phyloP scores from a whole-genome alignment of 495 filamentous ascomycete species.

The Annulohypoxylon nitens region DNA sequence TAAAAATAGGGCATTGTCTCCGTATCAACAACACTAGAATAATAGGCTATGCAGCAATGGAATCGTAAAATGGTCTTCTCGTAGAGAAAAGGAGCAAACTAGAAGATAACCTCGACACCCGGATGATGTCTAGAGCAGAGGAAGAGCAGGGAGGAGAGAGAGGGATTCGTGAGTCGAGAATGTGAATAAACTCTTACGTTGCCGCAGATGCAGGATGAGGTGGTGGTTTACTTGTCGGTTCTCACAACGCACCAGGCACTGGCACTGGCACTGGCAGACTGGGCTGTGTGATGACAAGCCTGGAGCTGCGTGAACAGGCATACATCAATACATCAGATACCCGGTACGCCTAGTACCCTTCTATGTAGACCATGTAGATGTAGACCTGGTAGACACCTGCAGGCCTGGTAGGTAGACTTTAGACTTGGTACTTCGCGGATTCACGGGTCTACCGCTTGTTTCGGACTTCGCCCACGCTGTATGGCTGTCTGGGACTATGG shows the following conservation, averaged over 20 bases:
- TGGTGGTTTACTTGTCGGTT: conserved; percentile 38
- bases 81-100: conserved; percentile 9
- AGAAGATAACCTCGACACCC: not conserved
- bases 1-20: conserved; percentile 20
- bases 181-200: conserved; percentile 41
- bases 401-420: too few relatives aligned
- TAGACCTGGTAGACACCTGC: too few relatives aligned
- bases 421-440: conserved; percentile 29
- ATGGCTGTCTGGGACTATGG: conserved; percentile 3
- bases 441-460: conserved; percentile 44
- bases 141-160: conserved; percentile 16
- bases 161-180: not conserved
- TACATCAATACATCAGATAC: not conserved
- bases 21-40: conserved; percentile 8
- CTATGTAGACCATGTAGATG: too few relatives aligned
- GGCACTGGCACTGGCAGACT: not conserved
- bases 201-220: conserved; percentile 44
- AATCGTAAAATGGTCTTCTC: not conserved
- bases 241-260: conserved; percentile 26
- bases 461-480: conserved; percentile 42
- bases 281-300: conserved; percentile 41
- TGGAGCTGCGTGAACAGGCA: conserved; percentile 26
- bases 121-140: conserved; percentile 10
- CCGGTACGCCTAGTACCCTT: too few relatives aligned
- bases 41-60: not conserved